Base-by-base conservation (phyloP, 805 yeast species). In the Wickerhamiella musiphila region DNA sequence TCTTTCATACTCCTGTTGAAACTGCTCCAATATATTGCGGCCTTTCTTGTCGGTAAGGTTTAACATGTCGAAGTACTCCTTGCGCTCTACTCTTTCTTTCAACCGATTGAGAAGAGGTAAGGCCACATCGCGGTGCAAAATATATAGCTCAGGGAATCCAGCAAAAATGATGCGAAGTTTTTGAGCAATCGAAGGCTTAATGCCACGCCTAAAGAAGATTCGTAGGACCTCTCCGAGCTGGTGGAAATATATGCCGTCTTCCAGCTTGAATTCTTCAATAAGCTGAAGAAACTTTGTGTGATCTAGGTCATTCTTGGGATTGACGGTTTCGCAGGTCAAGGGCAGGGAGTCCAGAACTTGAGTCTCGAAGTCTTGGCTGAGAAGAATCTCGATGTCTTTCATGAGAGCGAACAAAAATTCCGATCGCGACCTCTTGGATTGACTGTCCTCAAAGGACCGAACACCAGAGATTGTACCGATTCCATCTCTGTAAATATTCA, bases 341-440 rank as follows among this genome's bases (percentile, higher is more conserved):
- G 23, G 14, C n/a, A 23, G 13, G 13, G 15, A 28, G 18, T 17
- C 28, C n/a, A 26, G 29, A 4, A 26, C 13, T n/a, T 37, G 14
- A 11, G 39, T 32, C 24, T 43, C 44, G 29, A 35, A 23, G 20
- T 12, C 5, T 28, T 23, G 17, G 3, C 30, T 23, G 6, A 28
- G 18, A 4, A 28, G 30, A 28, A 28, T 19, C 7, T 14, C 14
- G 23, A 42, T 35, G 26, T 44, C 48, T 10, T 63, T 56, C 4
- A 68, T 42, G 33, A 61, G 48, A 16, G 62, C 54, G 24, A 70
- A 41, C 8, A 70, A 58, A 20, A 68, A 47, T 13, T 55, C 62
- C 41, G 45, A 34, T 14, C 29, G 18, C 16, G 29, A 20, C 21
- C 29, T 18, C 16, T 15, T 14, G 19, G 16, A 11, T 17, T 18